Percentiles rank a stretch among this genome's conserved stretches.
Evolutionary conservation across 441 rosid species (phyloP).

Genomic region (Dalechampia spathulata): DNA sequence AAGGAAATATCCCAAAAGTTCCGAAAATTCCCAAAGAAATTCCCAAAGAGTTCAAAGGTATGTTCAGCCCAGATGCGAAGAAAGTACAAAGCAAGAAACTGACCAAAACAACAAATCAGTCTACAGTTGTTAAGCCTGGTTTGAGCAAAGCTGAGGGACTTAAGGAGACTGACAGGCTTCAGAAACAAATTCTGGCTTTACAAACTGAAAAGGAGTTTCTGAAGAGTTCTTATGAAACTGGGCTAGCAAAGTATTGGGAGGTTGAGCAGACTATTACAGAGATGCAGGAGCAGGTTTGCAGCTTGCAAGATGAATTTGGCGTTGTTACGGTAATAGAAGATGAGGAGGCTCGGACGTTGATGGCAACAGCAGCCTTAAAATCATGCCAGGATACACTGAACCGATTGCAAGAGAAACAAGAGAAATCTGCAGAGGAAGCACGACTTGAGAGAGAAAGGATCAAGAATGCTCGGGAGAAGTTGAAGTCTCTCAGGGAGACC

Average conservation of each 20-base stretch:
- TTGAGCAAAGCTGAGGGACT: slow-evolving; percentile 54
- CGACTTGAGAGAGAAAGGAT: slow-evolving; percentile 45
- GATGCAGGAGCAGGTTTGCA: slow-evolving; percentile 49
- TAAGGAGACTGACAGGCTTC: slow-evolving; percentile 62
- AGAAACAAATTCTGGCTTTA: slow-evolving; percentile 64
- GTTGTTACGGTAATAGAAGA: slow-evolving; percentile 66
- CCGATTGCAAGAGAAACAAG: slow-evolving; percentile 62
- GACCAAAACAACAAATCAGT: slow-evolving; percentile 16
- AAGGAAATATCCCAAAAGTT: slow-evolving; percentile 50
- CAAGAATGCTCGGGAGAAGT: slow-evolving; percentile 36
- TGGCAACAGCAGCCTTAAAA: slow-evolving; percentile 69
- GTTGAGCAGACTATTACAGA: slow-evolving; percentile 51
- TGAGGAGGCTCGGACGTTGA: slow-evolving; percentile 67
- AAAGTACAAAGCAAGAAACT: slow-evolving; percentile 38
- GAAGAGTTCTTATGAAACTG: slow-evolving; percentile 64
- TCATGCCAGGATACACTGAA: slow-evolving; percentile 71
- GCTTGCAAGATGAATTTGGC: slow-evolving; percentile 73
- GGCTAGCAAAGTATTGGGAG: slow-evolving; percentile 66
- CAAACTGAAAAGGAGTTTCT: slow-evolving; percentile 89
- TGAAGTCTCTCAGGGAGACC: slow-evolving; percentile 41
- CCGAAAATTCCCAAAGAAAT: slow-evolving; percentile 55
- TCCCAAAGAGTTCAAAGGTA: slow-evolving; percentile 46
- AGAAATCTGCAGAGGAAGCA: slow-evolving; percentile 49
- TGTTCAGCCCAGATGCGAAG: slow-evolving; percentile 35
- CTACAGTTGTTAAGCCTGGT: slow-evolving; percentile 47